Evolutionary conservation across 2,329 filamentous ascomycete species (phyloP).

Genomic region (Rachicladosporium sp.): DNA sequence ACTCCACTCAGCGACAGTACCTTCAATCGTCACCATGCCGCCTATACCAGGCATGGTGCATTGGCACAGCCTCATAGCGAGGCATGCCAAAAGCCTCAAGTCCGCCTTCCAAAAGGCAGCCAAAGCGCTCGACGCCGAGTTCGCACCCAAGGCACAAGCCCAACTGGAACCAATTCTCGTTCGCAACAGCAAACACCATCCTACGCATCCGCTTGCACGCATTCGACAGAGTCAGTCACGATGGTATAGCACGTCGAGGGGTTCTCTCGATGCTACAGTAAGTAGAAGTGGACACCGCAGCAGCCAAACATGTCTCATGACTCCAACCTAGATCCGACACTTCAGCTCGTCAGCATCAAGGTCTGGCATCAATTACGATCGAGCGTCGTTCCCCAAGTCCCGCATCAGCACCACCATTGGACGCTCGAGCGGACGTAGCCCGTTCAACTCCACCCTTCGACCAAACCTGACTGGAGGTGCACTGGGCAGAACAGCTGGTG

Average conservation of each 20-base stretch:
- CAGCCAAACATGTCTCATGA: too few relatives aligned
- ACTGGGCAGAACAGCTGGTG: constrained; percentile 71
- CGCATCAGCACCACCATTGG: constrained; percentile 43
- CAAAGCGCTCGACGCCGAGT: constrained; percentile 18
- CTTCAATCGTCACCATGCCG: constrained; percentile 20
- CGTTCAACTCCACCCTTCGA: constrained; percentile 77
- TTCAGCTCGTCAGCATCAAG: constrained; percentile 36
- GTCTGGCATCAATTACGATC: constrained; percentile 34
- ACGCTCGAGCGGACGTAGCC: constrained; percentile 60
- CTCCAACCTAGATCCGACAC: constrained; percentile 21
- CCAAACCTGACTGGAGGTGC: constrained; percentile 86
- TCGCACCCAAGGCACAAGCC: constrained; percentile 28
- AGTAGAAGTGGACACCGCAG: too few relatives aligned
- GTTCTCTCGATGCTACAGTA: constrained; percentile 29
- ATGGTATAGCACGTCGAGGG: constrained; percentile 47
- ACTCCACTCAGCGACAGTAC: constrained; percentile 1
- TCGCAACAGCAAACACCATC: constrained; percentile 44
- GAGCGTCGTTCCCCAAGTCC: constrained; percentile 44
- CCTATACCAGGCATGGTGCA: constrained; percentile 22
- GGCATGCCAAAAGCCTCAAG: constrained; percentile 22
- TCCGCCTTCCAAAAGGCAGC: constrained; percentile 17
- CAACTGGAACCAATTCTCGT: constrained; percentile 49
- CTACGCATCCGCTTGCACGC: constrained; percentile 48
- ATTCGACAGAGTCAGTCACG: constrained; percentile 53
- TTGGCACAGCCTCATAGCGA: constrained; percentile 25